Evolutionary conservation across 2,329 filamentous ascomycete species (phyloP).

Genomic region (Ceratocystis eucalypticola): DNA sequence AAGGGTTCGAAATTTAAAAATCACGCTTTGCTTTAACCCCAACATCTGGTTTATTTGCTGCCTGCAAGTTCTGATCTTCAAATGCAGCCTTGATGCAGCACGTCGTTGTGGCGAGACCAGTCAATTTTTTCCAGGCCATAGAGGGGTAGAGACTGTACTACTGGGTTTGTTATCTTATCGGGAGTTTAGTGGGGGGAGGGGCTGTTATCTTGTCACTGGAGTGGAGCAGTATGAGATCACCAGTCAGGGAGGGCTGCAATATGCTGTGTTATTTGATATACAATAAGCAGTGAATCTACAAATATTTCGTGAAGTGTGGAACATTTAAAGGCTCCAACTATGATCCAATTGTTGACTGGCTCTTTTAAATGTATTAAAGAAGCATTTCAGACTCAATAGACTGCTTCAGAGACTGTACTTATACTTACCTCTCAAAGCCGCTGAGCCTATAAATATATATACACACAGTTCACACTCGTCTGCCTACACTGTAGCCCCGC

Average conservation of each 20-base stretch:
- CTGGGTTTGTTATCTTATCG: constrained; percentile 14
- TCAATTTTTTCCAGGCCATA: constrained; percentile 3
- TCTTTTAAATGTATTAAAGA: too few species aligned
- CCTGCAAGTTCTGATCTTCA: background rate
- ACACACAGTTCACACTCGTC: background rate
- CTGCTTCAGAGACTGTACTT: background rate
- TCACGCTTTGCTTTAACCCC: constrained; percentile 2
- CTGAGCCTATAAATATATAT: constrained; percentile 3
- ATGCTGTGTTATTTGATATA: background rate
- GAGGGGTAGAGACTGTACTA: background rate
- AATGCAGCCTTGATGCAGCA: background rate
- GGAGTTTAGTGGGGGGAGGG: background rate
- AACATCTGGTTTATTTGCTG: constrained; percentile 25
- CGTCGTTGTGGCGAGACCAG: background rate
- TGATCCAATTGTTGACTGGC: too few species aligned
- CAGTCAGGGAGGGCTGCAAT: background rate
- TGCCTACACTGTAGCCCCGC: constrained; percentile 6
- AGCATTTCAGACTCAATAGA: background rate
- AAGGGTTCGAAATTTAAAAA: constrained; percentile 10
- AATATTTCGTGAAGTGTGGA: background rate
- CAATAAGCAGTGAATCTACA: background rate
- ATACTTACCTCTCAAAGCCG: background rate
- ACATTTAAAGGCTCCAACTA: too few species aligned
- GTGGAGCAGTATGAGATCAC: background rate
- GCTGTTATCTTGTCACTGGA: background rate